These are phyloP conservation scores for Puccinia novopanici DNA, from an alignment of 1,284 basidiomycete genomes.

Conservation along the genomic window DNA sequence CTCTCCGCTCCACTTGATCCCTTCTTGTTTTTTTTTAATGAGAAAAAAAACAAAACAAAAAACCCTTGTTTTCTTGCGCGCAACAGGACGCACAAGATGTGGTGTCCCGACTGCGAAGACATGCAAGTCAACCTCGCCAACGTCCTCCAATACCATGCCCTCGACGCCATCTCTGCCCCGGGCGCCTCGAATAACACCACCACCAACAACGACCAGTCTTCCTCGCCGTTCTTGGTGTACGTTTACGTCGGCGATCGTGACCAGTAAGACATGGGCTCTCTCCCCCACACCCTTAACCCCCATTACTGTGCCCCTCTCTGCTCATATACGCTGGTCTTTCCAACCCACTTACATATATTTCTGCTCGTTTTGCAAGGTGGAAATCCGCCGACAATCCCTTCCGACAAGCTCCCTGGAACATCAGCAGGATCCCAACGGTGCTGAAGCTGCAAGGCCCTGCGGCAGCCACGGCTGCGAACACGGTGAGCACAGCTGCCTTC, in stretches of 20 bases:
- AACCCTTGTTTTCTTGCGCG: too few species aligned
- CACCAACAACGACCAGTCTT: not conserved
- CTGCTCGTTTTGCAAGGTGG: slow-evolving; percentile 25
- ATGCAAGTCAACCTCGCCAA: slow-evolving; percentile 26
- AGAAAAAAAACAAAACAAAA: too few species aligned
- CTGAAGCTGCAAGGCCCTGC: not conserved
- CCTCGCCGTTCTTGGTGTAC: not conserved
- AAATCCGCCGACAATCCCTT: slow-evolving; percentile 27
- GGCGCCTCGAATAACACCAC: not conserved
- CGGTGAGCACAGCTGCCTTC: not conserved
- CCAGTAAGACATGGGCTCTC: not conserved
- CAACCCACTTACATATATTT: too few species aligned
- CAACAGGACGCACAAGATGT: slow-evolving; percentile 40
- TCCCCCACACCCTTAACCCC: too few species aligned
- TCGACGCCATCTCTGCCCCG: not conserved
- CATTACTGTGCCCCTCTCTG: too few species aligned
- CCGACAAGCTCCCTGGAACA: slow-evolving; percentile 24
- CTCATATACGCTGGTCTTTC: too few species aligned
- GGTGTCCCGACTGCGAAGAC: slow-evolving; percentile 40
- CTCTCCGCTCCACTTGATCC: not conserved
- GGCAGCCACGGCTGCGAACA: not conserved
- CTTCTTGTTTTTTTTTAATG: not conserved
- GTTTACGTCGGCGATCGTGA: slow-evolving; percentile 24
- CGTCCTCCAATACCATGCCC: not conserved
- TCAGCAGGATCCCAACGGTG: slow-evolving; percentile 34